A percentile compares a stretch with the other conserved stretches of the same genome.
phyloP scores from a whole-genome alignment of 768 basidiomycete genomes.

The Pleurotus pulmonarius region DNA sequence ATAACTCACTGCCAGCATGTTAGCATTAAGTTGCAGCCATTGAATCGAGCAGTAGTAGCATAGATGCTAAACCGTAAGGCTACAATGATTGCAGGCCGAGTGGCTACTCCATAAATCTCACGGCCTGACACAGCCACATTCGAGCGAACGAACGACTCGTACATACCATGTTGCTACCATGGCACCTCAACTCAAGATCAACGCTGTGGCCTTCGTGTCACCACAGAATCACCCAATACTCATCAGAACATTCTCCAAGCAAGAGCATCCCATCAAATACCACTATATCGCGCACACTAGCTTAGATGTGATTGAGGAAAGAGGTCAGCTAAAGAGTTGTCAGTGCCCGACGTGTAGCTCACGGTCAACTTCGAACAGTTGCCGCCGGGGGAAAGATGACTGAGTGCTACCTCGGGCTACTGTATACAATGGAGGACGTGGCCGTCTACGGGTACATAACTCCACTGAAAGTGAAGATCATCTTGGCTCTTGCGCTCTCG shows the following conservation, averaged over 20 bases:
- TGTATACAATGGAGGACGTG: constrained; percentile 91
- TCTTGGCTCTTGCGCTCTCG: constrained; percentile 73
- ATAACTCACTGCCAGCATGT: no score
- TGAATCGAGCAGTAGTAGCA: no score
- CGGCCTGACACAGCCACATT: no score
- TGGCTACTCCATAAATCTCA: no score
- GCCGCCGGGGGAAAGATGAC: constrained; percentile 53
- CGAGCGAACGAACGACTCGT: no score
- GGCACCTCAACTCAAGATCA: constrained; percentile 67
- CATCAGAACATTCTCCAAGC: constrained; percentile 65
- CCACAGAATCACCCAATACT: constrained; percentile 80
- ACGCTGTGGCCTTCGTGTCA: constrained; percentile 84
- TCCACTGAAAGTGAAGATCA: constrained; percentile 83
- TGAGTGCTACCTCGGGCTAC: constrained; percentile 81
- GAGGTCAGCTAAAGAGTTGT: constrained; percentile 48
- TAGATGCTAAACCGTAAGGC: no score
- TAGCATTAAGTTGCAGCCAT: no score
- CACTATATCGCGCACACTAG: constrained; percentile 91
- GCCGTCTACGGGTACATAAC: constrained; percentile 92
- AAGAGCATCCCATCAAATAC: constrained; percentile 65
- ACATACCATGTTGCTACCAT: constrained; percentile 27
- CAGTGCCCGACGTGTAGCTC: constrained; percentile 4
- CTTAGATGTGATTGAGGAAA: constrained; percentile 88
- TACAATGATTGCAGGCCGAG: no score
- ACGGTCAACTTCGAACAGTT: constrained; percentile 22